Evolutionary conservation across 129 eudicot species (phyloP), one percentile per base, ranked within the genome.

Genomic region (Chrysanthemum seticuspe): DNA sequence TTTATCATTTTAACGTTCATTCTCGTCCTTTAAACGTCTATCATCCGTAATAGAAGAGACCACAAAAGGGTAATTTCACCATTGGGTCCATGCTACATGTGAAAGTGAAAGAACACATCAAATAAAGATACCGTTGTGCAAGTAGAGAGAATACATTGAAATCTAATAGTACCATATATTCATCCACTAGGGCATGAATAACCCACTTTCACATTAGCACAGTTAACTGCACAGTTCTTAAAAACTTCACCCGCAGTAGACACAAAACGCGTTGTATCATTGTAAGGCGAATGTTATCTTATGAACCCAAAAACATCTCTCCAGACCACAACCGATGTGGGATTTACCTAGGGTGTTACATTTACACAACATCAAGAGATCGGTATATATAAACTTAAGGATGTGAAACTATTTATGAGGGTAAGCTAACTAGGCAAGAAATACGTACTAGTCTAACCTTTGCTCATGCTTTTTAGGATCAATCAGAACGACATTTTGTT

Each of bases 51-150:
- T 61, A 62, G 56, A 55, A 74, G 34, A 62, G 62, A 6, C 53
- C 62, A 29, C 16, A 50, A 74, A 51, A 66, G 47, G 12, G 64
- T n/a, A 1, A 23, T 36, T 75, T 75, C 64, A 75, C 58, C 65
- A 19, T 75, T 65, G 73, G 73, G 79, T 55, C 66, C 65, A 54
- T 55, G 47, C 58, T 29, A 53, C 67, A 54, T 75, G 56, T 75
- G 73, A 75, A 54, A 75, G 79, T 55, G 79, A 75, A 65, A 66
- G 16, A 65, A 75, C 79, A 65, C 72, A 67, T 75, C 21, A 74
- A 15, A 65, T 65, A 65, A 74, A 74, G 78, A 74, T 74, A 53
- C 72, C 27, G 50, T 18, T 34, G 27, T 23, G 47, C 79, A 65
- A 75, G 58, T 65, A 75, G 72, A 36, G 29, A 40, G 65, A 65